Conservation (phyloP, 164 flowering plant species). For the Saururus chinensis region DNA sequence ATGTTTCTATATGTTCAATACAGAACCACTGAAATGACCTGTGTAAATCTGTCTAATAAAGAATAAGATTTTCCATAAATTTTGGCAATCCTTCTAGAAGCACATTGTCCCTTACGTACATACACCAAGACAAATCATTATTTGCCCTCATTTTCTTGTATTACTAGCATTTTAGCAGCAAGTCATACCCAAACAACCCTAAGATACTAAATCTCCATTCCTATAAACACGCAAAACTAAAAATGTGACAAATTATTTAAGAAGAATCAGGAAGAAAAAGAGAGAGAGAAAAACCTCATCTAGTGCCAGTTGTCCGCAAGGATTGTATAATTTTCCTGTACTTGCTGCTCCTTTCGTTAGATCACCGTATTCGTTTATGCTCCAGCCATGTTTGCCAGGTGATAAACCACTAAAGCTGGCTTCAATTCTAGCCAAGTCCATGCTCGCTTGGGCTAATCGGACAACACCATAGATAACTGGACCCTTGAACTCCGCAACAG, state of each 20-base stretch:
- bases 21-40: too few species aligned
- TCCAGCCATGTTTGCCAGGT: slow-evolving; percentile 84
- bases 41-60: too few species aligned
- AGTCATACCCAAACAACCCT: too few species aligned
- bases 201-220: too few species aligned
- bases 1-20: too few species aligned
- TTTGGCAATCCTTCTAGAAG: too few species aligned
- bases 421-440: slow-evolving; percentile 88
- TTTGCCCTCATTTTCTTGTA: too few species aligned
- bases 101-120: too few species aligned
- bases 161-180: too few species aligned
- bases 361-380: slow-evolving; percentile 91
- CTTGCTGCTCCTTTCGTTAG: slow-evolving; percentile 84
- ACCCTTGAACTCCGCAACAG: slow-evolving; percentile 95
- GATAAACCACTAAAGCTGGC: slow-evolving; percentile 85
- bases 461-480: slow-evolving; percentile 86
- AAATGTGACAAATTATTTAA: not conserved
- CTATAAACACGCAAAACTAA: not conserved
- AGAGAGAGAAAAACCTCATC: slow-evolving; percentile 36
- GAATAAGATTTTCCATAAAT: too few species aligned
- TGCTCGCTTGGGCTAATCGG: slow-evolving; percentile 82
- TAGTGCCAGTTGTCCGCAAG: slow-evolving; percentile 17
- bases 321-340: slow-evolving; percentile 76
- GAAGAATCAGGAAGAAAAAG: not conserved
- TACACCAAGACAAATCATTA: too few species aligned